Conservation (phyloP, 2,329 filamentous ascomycete species). For the Ceratocystis albifundus region DNA sequence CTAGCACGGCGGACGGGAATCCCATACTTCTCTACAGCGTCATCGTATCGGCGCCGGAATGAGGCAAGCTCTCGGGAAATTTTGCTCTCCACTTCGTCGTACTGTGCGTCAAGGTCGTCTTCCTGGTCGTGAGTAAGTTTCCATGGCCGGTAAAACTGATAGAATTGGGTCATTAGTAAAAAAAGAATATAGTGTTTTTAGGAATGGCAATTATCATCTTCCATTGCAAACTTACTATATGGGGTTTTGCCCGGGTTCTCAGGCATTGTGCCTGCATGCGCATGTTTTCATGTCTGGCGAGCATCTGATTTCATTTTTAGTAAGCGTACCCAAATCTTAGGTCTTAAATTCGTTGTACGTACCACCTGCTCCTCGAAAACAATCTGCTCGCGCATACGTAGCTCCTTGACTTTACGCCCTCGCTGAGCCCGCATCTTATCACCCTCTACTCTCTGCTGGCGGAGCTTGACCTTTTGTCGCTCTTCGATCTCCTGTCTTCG, state of each 20-base stretch:
- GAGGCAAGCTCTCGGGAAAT: slow-evolving; percentile 55
- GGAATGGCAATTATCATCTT: neutral
- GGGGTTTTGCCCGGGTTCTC: slow-evolving; percentile 58
- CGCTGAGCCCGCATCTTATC: slow-evolving; percentile 55
- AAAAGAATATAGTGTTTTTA: neutral
- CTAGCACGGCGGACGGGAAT: slow-evolving; percentile 10
- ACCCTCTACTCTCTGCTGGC: slow-evolving; percentile 60
- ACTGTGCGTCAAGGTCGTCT: slow-evolving; percentile 57
- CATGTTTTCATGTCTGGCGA: slow-evolving; percentile 59
- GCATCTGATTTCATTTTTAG: slow-evolving; percentile 47
- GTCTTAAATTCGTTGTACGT: slow-evolving; percentile 31
- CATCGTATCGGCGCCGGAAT: slow-evolving; percentile 43
- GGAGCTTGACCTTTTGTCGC: slow-evolving; percentile 64
- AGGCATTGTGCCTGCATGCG: slow-evolving; percentile 61
- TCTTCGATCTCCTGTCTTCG: slow-evolving; percentile 70
- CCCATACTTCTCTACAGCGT: slow-evolving; percentile 29
- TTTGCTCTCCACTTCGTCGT: slow-evolving; percentile 49
- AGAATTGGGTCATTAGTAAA: neutral
- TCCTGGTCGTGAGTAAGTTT: slow-evolving; percentile 59
- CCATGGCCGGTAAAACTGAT: slow-evolving; percentile 77
- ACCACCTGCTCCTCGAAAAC: slow-evolving; percentile 67
- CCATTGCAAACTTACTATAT: slow-evolving; percentile 44
- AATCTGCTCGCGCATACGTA: slow-evolving; percentile 58
- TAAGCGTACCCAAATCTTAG: slow-evolving; percentile 18
- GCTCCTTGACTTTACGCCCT: slow-evolving; percentile 47